Evolutionary conservation across 345 rosid genomes (phyloP), one percentile per base, ranked within the genome.

Genomic region (Populus ilicifolia): DNA sequence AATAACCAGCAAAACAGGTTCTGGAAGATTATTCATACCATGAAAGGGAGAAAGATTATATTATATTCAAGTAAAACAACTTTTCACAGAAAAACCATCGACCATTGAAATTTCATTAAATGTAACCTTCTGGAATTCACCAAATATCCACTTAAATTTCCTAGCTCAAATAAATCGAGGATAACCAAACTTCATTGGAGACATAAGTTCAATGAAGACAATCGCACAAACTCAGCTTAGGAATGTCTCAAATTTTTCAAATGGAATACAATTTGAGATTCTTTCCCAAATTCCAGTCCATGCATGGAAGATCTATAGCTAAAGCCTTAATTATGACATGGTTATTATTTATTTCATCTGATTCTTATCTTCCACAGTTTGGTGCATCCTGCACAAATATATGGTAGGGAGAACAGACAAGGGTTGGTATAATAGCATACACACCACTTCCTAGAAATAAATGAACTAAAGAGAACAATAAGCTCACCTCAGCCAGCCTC

Each of bases 401-500:
- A 41, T 39, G n/a, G 44, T 18, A 12, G 2, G 46, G 44, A 65
- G 62, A 41, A 29, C 66, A 30, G 38, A n/a, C 27, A 46, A n/a
- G 62, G 21, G 44, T 39, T 59, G 33, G 36, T 8, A 18, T 33
- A 25, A 70, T 43, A 30, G 75, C 65, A 72, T 72, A 72, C n/a
- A 5, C 35, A 10, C 5, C 14, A 23, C 20, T 69, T 41, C 52
- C 72, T 36, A 13, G 27, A 36, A 20, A 77, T 21, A 14, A 35
- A 18, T 39, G 44, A 69, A 70, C 43, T 59, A n/a, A 59, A 25
- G 30, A 17, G 63, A 72, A 72, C 61, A 72, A 73, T 52, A 50
- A 71, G 18, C 89, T 84, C 83, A 96, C 99, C 98, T 90, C 80
- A 92, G 80, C 99, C 99, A 96, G 67, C 98, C 99, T 87, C 98